Evolutionary conservation across 345 rosid genomes (phyloP), one percentile per base, ranked within the genome.

Genomic region (Linum trigynum): DNA sequence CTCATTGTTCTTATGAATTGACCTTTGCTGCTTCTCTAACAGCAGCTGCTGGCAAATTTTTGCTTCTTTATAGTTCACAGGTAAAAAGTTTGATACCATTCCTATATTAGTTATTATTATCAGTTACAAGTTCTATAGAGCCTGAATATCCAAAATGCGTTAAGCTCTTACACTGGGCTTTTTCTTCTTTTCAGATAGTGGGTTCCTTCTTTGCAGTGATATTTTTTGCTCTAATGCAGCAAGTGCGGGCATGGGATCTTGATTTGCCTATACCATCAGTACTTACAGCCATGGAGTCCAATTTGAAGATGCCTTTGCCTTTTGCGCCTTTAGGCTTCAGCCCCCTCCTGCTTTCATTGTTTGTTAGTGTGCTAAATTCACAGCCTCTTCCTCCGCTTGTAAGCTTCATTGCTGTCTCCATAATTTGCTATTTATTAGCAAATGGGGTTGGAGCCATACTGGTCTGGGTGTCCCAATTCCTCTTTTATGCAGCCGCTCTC

Each of bases 1-100:
- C 99, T 66, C 99, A 94, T 75, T 94, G 97, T 80, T 84, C 96
- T 12, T 94, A 90, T 69, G 86, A 83, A 66, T 77, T 84, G 64
- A 80, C 80, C 62, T 23, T 84, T 55, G 66, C 86, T 67, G 89
- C 87, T 63, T 90, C 97, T 70, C 78, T 75, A 57, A 65, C 95
- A 55, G 81, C 85, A 56, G 85, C 88, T 59, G 88, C 88, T 64
- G 71, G 88, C 78, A 83, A 96, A 79, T 94, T 88, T 79, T 69
- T 89, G 71, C 88, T 94, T 72, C 66, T 87, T 65, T 87, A 88
- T 74, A 66, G 80, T 76, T 76, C 92, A 61, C 85, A 86, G 97
- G 99, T 90, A 72, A 61, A 7, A 56, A 42, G 43, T 16, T 56
- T 4, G 45, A 41, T 41, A 41, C 5, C 45, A 41, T 8, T 41